Conservation (phyloP, 345 rosid species). For the Citropsis articulata region DNA sequence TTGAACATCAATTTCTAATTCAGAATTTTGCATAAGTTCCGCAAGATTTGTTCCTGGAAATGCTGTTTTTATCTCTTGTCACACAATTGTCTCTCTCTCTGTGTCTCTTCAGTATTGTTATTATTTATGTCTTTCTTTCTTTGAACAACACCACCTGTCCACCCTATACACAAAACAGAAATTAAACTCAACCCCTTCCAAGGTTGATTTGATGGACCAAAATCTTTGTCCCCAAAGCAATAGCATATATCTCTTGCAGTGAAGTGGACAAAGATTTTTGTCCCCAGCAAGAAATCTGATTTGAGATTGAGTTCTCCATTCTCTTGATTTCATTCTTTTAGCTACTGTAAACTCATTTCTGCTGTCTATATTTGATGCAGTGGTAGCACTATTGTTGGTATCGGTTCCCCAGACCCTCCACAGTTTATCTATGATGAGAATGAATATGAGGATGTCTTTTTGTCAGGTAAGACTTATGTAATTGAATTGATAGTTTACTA, state of each 20-base stretch:
- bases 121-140: neutral
- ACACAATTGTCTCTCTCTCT: neutral
- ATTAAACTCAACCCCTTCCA: too few species aligned
- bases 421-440: conserved; percentile 77
- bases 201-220: neutral
- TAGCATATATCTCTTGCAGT: neutral
- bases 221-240: neutral
- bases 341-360: neutral
- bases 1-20: conserved; percentile 5
- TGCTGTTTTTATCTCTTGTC: neutral
- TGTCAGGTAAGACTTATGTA: conserved; percentile 57
- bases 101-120: too few species aligned
- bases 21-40: neutral
- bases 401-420: conserved; percentile 96
- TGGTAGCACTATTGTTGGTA: conserved; percentile 93
- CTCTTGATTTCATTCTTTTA: neutral
- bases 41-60: neutral
- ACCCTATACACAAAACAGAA: neutral
- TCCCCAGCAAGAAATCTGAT: neutral
- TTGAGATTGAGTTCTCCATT: neutral
- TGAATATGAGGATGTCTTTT: conserved; percentile 73
- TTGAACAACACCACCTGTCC: neutral
- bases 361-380: conserved; percentile 35
- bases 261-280: neutral
- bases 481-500: neutral